Conservation (phyloP, 441 rosid species). For the Gossypium schwendimanii region DNA sequence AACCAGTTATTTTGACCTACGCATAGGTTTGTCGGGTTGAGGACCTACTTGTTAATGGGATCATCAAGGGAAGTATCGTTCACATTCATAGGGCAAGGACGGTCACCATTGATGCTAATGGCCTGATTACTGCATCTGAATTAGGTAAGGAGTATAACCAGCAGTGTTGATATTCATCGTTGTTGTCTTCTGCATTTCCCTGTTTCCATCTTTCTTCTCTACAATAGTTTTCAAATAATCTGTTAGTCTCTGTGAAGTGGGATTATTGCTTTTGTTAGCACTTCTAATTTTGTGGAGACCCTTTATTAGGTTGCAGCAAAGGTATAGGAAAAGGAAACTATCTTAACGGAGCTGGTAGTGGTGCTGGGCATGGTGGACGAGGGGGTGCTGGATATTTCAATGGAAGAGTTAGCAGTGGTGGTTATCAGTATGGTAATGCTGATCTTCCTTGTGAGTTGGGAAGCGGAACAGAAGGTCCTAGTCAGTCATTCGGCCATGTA, state of each 20-base stretch:
- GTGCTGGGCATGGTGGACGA: conserved; percentile 96
- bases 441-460: conserved; percentile 97
- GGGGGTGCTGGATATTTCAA: conserved; percentile 94
- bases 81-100: conserved; percentile 93
- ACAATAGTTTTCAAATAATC: conserved; percentile 3
- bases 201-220: not conserved
- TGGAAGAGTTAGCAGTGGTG: conserved; percentile 78
- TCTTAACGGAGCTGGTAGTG: conserved; percentile 91
- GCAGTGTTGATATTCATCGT: not conserved
- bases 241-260: conserved; percentile 9
- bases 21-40: conserved; percentile 91
- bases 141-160: conserved; percentile 46
- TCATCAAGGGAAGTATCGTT: conserved; percentile 79
- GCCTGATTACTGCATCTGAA: conserved; percentile 76
- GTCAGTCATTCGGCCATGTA: conserved; percentile 53
- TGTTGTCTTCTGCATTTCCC: not conserved
- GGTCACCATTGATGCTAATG: conserved; percentile 59
- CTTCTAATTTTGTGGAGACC: conserved; percentile 17
- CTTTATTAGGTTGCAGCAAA: conserved; percentile 71
- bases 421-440: conserved; percentile 76
- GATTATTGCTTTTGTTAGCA: conserved; percentile 10
- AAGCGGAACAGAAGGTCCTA: conserved; percentile 89
- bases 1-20: conserved; percentile 9
- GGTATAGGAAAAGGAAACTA: conserved; percentile 88
- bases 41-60: conserved; percentile 86